Base-by-base conservation (phyloP, 2,329 filamentous ascomycete species). In the Fusarium acutatum region DNA sequence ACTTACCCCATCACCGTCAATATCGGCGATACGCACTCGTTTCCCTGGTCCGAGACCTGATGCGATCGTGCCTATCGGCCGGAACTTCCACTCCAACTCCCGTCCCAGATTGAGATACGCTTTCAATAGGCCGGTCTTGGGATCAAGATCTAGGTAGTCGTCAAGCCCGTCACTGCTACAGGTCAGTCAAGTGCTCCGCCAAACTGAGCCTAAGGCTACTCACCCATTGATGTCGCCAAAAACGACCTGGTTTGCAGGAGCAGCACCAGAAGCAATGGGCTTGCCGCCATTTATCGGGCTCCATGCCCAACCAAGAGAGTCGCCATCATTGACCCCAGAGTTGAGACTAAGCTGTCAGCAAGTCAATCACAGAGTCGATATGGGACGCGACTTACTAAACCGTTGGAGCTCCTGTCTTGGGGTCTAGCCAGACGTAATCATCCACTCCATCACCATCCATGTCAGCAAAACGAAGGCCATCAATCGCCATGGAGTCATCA, bases 291-390 rank as follows among this genome's bases (percentile, higher is more conserved):
- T 72, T 38, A 67, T n/a, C 3, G 61, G 52, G 3, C 12, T 32
- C 69, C 61, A 72, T 4, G 17, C 13, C 69, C 69, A 72, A 1
- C 67, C 69, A 7, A 70, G 54, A 12, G 65, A 67, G 17, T 72
- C 52, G 5, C 7, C 46, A 15, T 53, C 28, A 17, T 57, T 34
- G 3, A 44, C n/a, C 1, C 69, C 66, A 5, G 18, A 28, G 35
- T 70, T 72, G 3, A 70, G 46, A 26, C 69, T 71, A 20, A 22
- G 3, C 0, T 35, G 49, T 52, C n/a, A 26, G 18, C 7, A 1
- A 22, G 6, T 11, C 13, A 15, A 8, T 14, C 8, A 7, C 8
- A 4, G 20, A 24, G 15, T 17, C 5, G 3, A 11, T 8, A 26
- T 8, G 5, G 5, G 9, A 17, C 2, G 12, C 6, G 10, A 60